Conservation (phyloP, 305 asterid genomes). For the Fraxinus floribunda region DNA sequence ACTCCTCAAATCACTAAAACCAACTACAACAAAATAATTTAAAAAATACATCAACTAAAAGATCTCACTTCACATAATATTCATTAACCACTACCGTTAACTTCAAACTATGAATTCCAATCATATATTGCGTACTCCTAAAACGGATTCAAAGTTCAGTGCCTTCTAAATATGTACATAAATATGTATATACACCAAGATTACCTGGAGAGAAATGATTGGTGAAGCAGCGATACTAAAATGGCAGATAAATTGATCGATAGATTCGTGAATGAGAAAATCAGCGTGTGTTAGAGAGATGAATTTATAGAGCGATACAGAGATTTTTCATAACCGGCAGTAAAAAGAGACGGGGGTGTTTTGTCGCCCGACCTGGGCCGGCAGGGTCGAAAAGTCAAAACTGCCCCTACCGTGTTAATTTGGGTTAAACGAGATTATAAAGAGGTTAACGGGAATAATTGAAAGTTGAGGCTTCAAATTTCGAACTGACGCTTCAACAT, state of each 20-base stretch:
- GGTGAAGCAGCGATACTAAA: conserved; percentile 22
- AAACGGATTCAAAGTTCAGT: conserved; percentile 18
- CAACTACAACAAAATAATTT: not conserved
- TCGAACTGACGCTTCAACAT: conserved; percentile 41
- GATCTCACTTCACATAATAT: conserved; percentile 23
- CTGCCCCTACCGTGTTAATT: not conserved
- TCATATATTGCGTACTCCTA: not conserved
- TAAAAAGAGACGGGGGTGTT: conserved; percentile 33
- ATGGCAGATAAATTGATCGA: conserved; percentile 19
- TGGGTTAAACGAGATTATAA: conserved; percentile 10
- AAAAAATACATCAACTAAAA: not conserved
- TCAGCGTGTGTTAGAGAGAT: not conserved
- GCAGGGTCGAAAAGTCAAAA: conserved; percentile 12
- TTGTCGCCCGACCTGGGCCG: conserved; percentile 24
- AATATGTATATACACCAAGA: not conserved
- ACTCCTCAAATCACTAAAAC: not conserved
- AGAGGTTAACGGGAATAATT: not conserved
- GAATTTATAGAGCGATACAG: not conserved
- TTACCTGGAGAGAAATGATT: conserved; percentile 29
- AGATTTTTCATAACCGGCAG: conserved; percentile 45
- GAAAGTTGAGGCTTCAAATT: conserved; percentile 30
- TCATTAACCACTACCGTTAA: conserved; percentile 5
- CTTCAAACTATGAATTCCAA: conserved; percentile 17
- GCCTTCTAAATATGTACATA: not conserved
- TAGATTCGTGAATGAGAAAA: conserved; percentile 18